A percentile compares a stretch with the other conserved stretches of the same genome.
Conservation (phyloP, 805 yeast species). For the Kodamaea laetipori region DNA sequence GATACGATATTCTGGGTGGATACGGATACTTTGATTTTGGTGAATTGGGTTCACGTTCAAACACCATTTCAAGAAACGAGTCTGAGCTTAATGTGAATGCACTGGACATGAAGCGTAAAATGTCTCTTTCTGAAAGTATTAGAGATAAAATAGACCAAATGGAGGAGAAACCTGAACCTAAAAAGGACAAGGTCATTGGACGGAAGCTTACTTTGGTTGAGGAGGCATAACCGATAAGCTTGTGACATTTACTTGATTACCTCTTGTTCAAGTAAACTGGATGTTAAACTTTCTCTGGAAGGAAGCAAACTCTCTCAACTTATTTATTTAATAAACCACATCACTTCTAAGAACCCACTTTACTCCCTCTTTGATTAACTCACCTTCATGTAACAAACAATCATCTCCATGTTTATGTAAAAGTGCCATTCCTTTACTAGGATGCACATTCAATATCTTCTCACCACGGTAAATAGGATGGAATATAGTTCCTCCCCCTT, state of each 20-base stretch:
- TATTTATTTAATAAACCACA: slow-evolving; percentile 34
- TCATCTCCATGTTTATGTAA: slow-evolving; percentile 69
- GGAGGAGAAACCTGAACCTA: slow-evolving; percentile 2
- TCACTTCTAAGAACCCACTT: slow-evolving; percentile 69
- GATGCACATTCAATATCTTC: slow-evolving; percentile 42
- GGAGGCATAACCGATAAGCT: too few species aligned
- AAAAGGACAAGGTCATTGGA: slow-evolving; percentile 4
- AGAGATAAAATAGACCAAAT: slow-evolving; percentile 34
- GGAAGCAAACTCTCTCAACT: neutral
- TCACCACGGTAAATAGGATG: slow-evolving; percentile 32
- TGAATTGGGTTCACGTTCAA: slow-evolving; percentile 59
- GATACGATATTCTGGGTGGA: slow-evolving; percentile 63
- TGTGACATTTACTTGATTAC: too few species aligned
- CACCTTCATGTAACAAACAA: slow-evolving; percentile 62
- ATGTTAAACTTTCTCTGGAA: too few species aligned
- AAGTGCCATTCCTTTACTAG: slow-evolving; percentile 56
- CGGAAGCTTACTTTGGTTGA: slow-evolving; percentile 8
- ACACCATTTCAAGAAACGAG: slow-evolving; percentile 31
- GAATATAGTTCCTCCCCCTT: slow-evolving; percentile 64
- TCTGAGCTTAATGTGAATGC: slow-evolving; percentile 28
- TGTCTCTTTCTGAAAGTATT: slow-evolving; percentile 39
- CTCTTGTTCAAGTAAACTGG: too few species aligned
- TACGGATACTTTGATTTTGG: slow-evolving; percentile 84
- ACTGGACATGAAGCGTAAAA: slow-evolving; percentile 31
- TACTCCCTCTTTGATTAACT: slow-evolving; percentile 50